A percentile compares a stretch with the other conserved stretches of the same genome.
phyloP scores from a whole-genome alignment of 257 asterid species.

The Fraxinus excelsior region DNA sequence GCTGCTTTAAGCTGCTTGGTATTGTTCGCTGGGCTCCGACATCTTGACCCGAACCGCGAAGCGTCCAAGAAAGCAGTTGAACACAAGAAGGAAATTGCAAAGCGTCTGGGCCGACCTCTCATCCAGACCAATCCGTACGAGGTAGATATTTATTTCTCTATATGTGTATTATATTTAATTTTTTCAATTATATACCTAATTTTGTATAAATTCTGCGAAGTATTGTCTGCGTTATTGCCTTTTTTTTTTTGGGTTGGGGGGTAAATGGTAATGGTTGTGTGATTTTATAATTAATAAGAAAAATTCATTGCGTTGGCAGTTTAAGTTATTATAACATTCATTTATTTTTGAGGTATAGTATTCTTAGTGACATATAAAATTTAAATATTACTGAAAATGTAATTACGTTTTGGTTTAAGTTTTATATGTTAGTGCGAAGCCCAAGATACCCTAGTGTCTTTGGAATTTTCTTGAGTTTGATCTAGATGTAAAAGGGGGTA shows the following conservation, averaged over 20 bases:
- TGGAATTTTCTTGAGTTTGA: not conserved
- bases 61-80: conserved; percentile 75
- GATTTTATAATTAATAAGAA: not conserved
- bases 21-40: conserved; percentile 67
- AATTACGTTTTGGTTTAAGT: not conserved
- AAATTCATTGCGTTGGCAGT: not conserved
- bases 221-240: not conserved
- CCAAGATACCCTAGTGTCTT: not conserved
- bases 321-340: no score
- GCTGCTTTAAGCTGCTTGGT: conserved; percentile 87
- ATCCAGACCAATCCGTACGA: conserved; percentile 77
- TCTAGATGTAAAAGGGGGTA: not conserved
- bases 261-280: not conserved
- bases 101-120: conserved; percentile 90
- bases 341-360: not conserved
- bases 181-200: not conserved
- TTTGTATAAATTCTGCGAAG: not conserved
- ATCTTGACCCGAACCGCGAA: conserved; percentile 86
- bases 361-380: not conserved
- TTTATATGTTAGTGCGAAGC: not conserved
- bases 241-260: no score
- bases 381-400: not conserved
- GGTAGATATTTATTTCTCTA: conserved; percentile 39
- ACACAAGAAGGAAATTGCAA: conserved; percentile 82
- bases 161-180: not conserved